Evolutionary conservation across 2,329 filamentous ascomycete species (phyloP), one percentile per base, ranked within the genome.

Genomic region (Diaporthe sp.): DNA sequence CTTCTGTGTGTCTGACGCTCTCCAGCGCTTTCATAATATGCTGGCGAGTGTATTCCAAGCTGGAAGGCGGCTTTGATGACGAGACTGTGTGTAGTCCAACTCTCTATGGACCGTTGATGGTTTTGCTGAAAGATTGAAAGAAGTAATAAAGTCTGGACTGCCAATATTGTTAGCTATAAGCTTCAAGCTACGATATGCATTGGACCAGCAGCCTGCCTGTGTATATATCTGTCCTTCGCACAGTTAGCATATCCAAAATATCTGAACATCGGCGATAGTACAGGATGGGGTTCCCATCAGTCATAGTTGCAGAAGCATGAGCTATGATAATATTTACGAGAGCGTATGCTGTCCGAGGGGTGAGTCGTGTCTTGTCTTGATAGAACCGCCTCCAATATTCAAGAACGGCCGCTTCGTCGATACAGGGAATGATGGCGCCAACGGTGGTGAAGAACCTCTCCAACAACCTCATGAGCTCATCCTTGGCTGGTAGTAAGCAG

Each of bases 21-120:
- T 1, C 12, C 22, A 4, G 4, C 44, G 22, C 7, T 12, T 51
- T 68, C 31, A 7, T 51, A 53, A 15, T 68, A 51, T 4, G 13
- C 19, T 10, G 62, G 62, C 8, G 62, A 68, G 62, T 68, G 62
- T 17, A 68, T 15, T 19, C 62, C 62, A 9, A 68, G 22, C 34
- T 68, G 62, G 12, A 68, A 13, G 19, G 62, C 62, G 12, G 62
- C 46, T 53, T 68, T 68, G 28, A 68, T 31, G 44, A 28, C 44
- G 0, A 68, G 31, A 22, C 28, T 68, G 31, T 68, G 62, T 5
- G 62, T 68, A 17, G 31, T 68, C 62, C 62, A 68, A 22, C 62
- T 53, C 13, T 68, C 62, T 37, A 68, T 68, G 19, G 62, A 68
- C 6, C 62, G 44, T 8, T 68, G 62, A 13, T 68, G 62, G 13